Conservation (phyloP, 179 eudicot species). For the Pouteria campechiana region DNA sequence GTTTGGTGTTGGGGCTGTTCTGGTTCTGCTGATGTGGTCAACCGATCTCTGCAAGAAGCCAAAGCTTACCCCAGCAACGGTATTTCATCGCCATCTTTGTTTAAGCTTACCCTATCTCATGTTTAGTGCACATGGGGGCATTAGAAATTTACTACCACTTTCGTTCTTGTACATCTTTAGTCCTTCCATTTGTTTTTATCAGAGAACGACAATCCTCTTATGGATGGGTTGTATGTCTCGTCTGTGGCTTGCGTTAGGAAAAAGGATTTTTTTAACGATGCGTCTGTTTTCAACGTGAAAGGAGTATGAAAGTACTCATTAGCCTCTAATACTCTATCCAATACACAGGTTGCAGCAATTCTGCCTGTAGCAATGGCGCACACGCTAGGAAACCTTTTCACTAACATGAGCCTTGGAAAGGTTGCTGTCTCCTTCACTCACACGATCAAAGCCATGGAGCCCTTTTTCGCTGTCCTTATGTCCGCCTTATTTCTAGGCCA, state of each 20-base stretch:
- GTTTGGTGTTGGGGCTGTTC: conserved; percentile 57
- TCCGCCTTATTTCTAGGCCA: conserved; percentile 63
- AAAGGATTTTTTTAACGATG: too few species aligned
- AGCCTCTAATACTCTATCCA: not conserved
- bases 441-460: conserved; percentile 97
- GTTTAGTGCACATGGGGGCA: too few species aligned
- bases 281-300: too few species aligned
- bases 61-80: conserved; percentile 61
- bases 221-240: not conserved
- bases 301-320: too few species aligned
- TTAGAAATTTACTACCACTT: too few species aligned
- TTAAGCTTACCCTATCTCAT: too few species aligned
- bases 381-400: conserved; percentile 70
- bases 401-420: conserved; percentile 85
- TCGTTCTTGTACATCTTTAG: not conserved
- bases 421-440: conserved; percentile 93
- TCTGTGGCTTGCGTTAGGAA: too few species aligned
- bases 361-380: conserved; percentile 56
- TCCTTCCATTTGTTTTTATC: not conserved
- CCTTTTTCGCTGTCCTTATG: conserved; percentile 79
- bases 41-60: conserved; percentile 56
- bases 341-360: conserved; percentile 49
- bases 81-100: conserved; percentile 1
- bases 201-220: too few species aligned
- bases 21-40: conserved; percentile 58